These are phyloP conservation scores for Isatis tinctoria DNA, from an alignment of 345 rosid species.

Conservation along the genomic window DNA sequence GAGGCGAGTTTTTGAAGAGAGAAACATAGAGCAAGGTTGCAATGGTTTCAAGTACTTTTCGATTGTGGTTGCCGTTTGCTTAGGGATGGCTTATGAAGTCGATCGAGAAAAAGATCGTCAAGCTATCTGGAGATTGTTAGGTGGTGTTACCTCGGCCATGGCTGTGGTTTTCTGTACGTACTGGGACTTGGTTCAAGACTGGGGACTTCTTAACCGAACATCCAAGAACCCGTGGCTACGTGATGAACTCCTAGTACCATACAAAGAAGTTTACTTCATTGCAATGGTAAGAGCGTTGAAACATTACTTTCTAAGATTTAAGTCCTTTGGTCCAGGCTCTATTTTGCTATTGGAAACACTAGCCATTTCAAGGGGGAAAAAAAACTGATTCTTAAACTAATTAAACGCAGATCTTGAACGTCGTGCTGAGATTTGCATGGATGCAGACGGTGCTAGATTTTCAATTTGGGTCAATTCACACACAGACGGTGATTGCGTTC, in stretches of 20 bases:
- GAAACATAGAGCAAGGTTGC: constrained; percentile 36
- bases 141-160: constrained; percentile 41
- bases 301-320: background rate
- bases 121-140: constrained; percentile 39
- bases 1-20: constrained; percentile 53
- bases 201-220: constrained; percentile 64
- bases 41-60: constrained; percentile 54
- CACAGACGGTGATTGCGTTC: constrained; percentile 38
- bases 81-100: constrained; percentile 38
- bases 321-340: background rate
- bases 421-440: constrained; percentile 71
- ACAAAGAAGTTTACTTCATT: constrained; percentile 47
- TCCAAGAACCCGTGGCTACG: constrained; percentile 71
- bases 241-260: constrained; percentile 53
- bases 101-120: constrained; percentile 4
- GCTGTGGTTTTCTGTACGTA: constrained; percentile 47
- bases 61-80: constrained; percentile 48
- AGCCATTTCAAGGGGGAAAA: background rate
- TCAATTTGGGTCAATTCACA: constrained; percentile 41
- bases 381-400: background rate
- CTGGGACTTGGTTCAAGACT: constrained; percentile 70
- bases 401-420: constrained; percentile 50
- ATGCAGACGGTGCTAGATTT: constrained; percentile 53
- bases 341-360: too few relatives aligned
- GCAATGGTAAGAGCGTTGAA: constrained; percentile 53